A percentile compares a stretch with the other conserved stretches of the same genome.
Conservation (phyloP, 768 basidiomycete species). For the Omphalotus guepiniiformis region DNA sequence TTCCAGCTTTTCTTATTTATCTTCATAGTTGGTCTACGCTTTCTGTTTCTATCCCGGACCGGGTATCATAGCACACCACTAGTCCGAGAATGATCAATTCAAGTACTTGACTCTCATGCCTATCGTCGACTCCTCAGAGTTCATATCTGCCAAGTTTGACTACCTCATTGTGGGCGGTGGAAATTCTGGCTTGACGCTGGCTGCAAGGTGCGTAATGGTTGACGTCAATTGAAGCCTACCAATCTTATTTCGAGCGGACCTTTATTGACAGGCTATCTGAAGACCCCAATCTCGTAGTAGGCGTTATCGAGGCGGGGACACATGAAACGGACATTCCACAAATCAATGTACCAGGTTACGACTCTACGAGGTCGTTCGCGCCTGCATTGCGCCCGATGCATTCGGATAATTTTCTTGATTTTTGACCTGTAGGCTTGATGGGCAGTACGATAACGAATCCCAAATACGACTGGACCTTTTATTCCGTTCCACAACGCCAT, state of each 20-base stretch:
- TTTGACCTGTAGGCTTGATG: not conserved
- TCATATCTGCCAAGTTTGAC: constrained; percentile 4
- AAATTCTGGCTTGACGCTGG: constrained; percentile 19
- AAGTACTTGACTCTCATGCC: not conserved
- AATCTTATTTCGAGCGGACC: not conserved
- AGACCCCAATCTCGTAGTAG: constrained; percentile 20
- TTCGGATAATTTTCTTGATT: not conserved
- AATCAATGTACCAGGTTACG: constrained; percentile 14
- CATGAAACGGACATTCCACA: constrained; percentile 16
- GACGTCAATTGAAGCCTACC: not conserved
- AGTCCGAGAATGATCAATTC: too few species aligned
- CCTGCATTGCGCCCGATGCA: constrained; percentile 4
- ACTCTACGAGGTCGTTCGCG: not conserved
- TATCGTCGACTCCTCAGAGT: not conserved
- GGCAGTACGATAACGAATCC: constrained; percentile 4
- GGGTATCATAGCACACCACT: too few species aligned
- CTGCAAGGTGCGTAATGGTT: constrained; percentile 4
- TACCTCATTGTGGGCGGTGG: constrained; percentile 18
- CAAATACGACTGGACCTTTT: constrained; percentile 14
- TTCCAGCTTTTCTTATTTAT: too few species aligned
- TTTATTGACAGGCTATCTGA: constrained; percentile 19
- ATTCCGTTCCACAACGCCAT: constrained; percentile 11
- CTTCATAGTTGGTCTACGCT: too few species aligned
- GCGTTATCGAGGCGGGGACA: constrained; percentile 26
- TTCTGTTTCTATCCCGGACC: too few species aligned